Percentiles rank a stretch among this genome's conserved stretches.
Conservation (phyloP, 2,329 filamentous ascomycete genomes). For the Fonsecaea monophora region DNA sequence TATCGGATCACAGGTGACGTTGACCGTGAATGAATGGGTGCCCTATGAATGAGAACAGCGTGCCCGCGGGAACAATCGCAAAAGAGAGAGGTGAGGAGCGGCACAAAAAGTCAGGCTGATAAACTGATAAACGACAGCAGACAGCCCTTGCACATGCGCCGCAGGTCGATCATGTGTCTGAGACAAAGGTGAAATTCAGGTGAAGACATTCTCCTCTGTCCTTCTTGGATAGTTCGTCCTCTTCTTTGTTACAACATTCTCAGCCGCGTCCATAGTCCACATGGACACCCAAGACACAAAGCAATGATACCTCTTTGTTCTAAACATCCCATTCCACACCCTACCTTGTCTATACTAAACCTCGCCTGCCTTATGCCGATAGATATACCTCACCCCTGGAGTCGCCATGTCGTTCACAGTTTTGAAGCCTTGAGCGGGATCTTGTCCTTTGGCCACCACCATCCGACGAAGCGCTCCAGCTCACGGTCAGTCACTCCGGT, state of each 20-base stretch:
- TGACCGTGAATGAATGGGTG: no score
- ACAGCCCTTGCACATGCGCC: not conserved
- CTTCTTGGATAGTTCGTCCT: not conserved
- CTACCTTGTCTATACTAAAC: not conserved
- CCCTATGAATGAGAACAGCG: no score
- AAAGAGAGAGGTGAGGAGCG: not conserved
- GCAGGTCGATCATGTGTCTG: not conserved
- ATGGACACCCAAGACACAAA: not conserved
- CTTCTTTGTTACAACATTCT: not conserved
- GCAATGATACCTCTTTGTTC: not conserved
- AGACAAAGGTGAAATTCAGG: not conserved
- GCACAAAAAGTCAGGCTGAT: not conserved
- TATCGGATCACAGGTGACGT: no score
- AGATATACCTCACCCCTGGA: no score
- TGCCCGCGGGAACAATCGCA: no score
- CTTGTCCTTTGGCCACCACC: slow-evolving; percentile 42
- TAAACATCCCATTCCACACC: not conserved
- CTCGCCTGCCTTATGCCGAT: not conserved
- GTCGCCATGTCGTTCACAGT: slow-evolving; percentile 13
- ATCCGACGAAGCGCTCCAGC: slow-evolving; percentile 47
- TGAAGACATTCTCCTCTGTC: not conserved
- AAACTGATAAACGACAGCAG: not conserved
- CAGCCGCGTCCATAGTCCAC: not conserved
- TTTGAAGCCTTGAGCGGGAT: slow-evolving; percentile 19
- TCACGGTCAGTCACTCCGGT: slow-evolving; percentile 43